A percentile compares a stretch with the other conserved stretches of the same genome.
Conservation (phyloP, 306 rosid genomes). For the Glycine soja region DNA sequence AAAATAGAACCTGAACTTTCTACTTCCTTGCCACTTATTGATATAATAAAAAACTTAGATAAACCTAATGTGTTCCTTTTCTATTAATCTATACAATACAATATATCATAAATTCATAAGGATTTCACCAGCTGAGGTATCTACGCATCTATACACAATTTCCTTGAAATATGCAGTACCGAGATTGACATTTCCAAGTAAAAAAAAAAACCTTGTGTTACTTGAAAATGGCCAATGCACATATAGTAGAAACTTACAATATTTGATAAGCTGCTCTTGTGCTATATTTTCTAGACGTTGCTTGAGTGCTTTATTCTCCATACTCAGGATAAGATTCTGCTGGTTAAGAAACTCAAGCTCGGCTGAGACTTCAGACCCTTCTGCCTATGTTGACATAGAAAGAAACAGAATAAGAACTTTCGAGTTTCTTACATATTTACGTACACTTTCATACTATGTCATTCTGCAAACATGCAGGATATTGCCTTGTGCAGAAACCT, state of each 20-base stretch:
- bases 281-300: conserved; percentile 92
- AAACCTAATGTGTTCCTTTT: conserved; percentile 13
- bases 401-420: conserved; percentile 44
- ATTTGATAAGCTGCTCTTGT: conserved; percentile 96
- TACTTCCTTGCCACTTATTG: neutral
- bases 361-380: conserved; percentile 93
- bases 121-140: conserved; percentile 26
- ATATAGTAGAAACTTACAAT: conserved; percentile 65
- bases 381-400: conserved; percentile 63
- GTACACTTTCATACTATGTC: conserved; percentile 30
- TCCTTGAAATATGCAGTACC: conserved; percentile 25
- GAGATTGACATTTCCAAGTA: conserved; percentile 17
- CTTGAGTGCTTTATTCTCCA: conserved; percentile 99
- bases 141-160: conserved; percentile 29
- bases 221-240: conserved; percentile 32
- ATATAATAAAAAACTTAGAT: conserved; percentile 28
- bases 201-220: conserved; percentile 1
- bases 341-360: conserved; percentile 97
- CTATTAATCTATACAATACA: conserved; percentile 18
- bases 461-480: conserved; percentile 4
- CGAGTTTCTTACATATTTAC: conserved; percentile 29
- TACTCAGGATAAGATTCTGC: conserved; percentile 86
- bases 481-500: conserved; percentile 53
- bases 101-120: conserved; percentile 27
- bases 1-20: conserved; percentile 19